phyloP scores from a whole-genome alignment of 257 asterid species.

The Przewalskia tangutica region DNA sequence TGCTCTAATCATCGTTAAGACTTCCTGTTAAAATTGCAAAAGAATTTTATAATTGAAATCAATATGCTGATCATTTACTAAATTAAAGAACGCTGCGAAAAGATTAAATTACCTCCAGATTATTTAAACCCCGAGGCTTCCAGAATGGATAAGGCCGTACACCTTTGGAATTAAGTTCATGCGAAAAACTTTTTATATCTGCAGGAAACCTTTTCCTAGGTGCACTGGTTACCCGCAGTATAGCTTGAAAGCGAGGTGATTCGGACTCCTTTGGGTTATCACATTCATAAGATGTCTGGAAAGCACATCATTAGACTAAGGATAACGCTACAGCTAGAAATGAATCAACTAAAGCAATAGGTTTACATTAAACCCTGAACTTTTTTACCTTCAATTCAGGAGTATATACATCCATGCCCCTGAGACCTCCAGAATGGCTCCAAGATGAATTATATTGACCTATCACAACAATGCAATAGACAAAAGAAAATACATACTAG shows the following conservation, averaged over 20 bases:
- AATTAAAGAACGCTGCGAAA: constrained; percentile 3
- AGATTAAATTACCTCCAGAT: constrained; percentile 67
- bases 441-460: constrained; percentile 27
- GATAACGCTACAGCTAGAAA: neutral
- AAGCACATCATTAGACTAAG: constrained; percentile 1
- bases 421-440: constrained; percentile 27
- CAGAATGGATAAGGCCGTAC: constrained; percentile 97
- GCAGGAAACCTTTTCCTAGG: constrained; percentile 97
- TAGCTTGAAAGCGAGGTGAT: constrained; percentile 97
- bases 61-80: constrained; percentile 8
- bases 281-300: constrained; percentile 73
- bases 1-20: constrained; percentile 74
- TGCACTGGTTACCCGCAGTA: constrained; percentile 94
- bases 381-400: constrained; percentile 34
- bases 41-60: constrained; percentile 14
- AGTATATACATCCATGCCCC: constrained; percentile 23
- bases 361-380: neutral
- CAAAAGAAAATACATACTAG: neutral
- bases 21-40: constrained; percentile 51
- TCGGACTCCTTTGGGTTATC: constrained; percentile 97
- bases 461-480: neutral
- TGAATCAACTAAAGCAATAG: neutral
- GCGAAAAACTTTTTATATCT: constrained; percentile 96
- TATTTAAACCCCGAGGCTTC: constrained; percentile 87
- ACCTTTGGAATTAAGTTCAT: constrained; percentile 93